These are phyloP conservation scores for Brassica rapa DNA, from an alignment of 345 rosid genomes.

Conservation along the genomic window DNA sequence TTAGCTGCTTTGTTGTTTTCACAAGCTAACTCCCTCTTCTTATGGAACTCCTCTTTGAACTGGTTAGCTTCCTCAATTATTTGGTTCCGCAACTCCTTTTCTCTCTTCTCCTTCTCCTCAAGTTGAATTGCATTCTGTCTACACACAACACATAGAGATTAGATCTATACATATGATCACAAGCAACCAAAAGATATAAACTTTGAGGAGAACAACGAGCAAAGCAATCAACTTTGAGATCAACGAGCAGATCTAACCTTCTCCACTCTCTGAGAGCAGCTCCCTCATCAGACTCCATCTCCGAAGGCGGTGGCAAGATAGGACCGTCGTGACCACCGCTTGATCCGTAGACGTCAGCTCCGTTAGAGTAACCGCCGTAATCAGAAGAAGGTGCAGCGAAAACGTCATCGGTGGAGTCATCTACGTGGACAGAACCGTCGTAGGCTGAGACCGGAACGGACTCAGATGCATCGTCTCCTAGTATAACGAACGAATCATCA, in stretches of 20 bases:
- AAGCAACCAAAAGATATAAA: background rate
- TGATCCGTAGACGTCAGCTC: conserved; percentile 41
- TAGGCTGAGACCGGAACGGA: conserved; percentile 37
- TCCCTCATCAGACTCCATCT: conserved; percentile 65
- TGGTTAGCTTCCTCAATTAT: conserved; percentile 67
- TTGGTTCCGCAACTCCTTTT: conserved; percentile 58
- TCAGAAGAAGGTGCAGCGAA: conserved; percentile 45
- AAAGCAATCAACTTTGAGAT: too few relatives aligned
- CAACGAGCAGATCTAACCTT: conserved; percentile 52
- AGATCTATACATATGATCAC: conserved; percentile 6
- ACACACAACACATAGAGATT: conserved; percentile 14
- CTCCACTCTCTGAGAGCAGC: conserved; percentile 77
- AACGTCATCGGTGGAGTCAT: conserved; percentile 40
- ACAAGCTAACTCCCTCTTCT: conserved; percentile 55
- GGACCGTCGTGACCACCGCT: conserved; percentile 57
- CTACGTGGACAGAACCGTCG: conserved; percentile 31
- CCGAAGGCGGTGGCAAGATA: conserved; percentile 55
- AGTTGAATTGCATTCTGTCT: conserved; percentile 65
- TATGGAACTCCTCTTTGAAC: conserved; percentile 61
- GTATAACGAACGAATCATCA: conserved; percentile 48
- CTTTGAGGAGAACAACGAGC: background rate
- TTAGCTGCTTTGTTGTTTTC: conserved; percentile 61
- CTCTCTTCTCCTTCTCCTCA: conserved; percentile 85
- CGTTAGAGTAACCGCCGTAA: conserved; percentile 44
- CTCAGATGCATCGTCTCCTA: conserved; percentile 48